Percentiles rank a stretch among this genome's conserved stretches.
phyloP scores from a whole-genome alignment of 2,329 filamentous ascomycete genomes.

The Epichloe aotearoae region DNA sequence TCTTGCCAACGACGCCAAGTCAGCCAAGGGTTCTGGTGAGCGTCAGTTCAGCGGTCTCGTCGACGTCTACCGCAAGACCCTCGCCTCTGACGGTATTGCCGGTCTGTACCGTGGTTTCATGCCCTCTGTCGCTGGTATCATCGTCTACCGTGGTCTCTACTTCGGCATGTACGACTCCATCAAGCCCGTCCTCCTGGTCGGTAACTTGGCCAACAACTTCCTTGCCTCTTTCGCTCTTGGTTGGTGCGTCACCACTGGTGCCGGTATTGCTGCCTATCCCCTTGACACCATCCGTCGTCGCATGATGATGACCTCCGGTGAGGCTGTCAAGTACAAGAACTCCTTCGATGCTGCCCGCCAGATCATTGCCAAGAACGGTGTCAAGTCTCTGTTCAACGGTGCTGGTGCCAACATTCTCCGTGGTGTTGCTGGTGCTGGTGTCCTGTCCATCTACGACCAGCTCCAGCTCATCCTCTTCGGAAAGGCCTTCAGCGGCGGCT shows the following conservation, averaged over 20 bases:
- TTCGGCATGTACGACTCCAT: slow-evolving; percentile 99
- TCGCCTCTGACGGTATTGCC: slow-evolving; percentile 94
- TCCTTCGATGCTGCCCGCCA: slow-evolving; percentile 90
- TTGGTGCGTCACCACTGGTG: slow-evolving; percentile 99
- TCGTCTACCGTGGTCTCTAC: slow-evolving; percentile 99
- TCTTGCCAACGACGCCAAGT: slow-evolving; percentile 99
- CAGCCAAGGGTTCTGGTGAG: slow-evolving; percentile 88
- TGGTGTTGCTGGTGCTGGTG: slow-evolving; percentile 99
- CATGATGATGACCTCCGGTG: slow-evolving; percentile 98
- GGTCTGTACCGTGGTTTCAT: slow-evolving; percentile 99
- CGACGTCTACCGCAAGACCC: slow-evolving; percentile 99
- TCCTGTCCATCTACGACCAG: slow-evolving; percentile 99
- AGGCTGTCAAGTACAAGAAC: slow-evolving; percentile 99
- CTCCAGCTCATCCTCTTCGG: slow-evolving; percentile 98
- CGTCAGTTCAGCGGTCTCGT: slow-evolving; percentile 99
- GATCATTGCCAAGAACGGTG: slow-evolving; percentile 95
- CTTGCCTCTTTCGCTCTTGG: slow-evolving; percentile 97
- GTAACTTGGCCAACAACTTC: slow-evolving; percentile 94
- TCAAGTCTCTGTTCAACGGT: slow-evolving; percentile 99
- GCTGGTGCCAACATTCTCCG: slow-evolving; percentile 99
- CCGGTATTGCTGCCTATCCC: slow-evolving; percentile 99
- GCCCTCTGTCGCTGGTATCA: slow-evolving; percentile 96
- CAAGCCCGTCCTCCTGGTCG: slow-evolving; percentile 95
- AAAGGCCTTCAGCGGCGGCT: slow-evolving; percentile 85
- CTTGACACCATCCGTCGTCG: slow-evolving; percentile 99